Percentiles rank a stretch among this genome's conserved stretches.
These are phyloP conservation scores for Isatis tinctoria DNA, from an alignment of 345 rosid species.

Conservation along the genomic window DNA sequence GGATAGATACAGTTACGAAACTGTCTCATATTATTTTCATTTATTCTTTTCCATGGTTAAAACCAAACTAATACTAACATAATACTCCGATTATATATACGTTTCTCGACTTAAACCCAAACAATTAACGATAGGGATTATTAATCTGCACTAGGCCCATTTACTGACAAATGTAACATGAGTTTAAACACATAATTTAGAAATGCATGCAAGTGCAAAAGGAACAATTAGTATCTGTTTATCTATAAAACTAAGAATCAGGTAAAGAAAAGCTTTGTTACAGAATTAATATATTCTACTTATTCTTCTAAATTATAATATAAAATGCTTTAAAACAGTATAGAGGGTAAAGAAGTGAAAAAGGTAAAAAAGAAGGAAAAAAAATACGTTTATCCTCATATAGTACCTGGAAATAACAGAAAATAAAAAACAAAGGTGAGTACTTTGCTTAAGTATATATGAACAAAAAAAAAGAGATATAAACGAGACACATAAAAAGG, in stretches of 20 bases:
- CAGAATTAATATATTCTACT: no score
- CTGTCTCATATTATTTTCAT: not conserved
- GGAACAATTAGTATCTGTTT: not conserved
- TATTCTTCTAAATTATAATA: no score
- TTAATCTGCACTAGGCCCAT: not conserved
- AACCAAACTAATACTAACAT: no score
- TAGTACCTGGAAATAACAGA: constrained; percentile 38
- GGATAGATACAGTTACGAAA: constrained; percentile 2
- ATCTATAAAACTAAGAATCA: not conserved
- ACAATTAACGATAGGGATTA: not conserved
- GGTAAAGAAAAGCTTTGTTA: not conserved
- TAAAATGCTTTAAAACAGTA: no score
- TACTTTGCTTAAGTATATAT: constrained; percentile 25
- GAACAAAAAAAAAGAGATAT: constrained; percentile 6
- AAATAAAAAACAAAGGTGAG: constrained; percentile 22
- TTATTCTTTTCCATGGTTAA: not conserved
- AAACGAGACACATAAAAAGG: constrained; percentile 7
- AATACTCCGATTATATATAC: no score
- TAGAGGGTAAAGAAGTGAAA: constrained; percentile 9
- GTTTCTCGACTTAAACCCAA: not conserved
- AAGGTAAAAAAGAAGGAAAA: not conserved
- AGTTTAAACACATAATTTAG: not conserved
- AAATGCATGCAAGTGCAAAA: not conserved
- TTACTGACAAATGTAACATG: not conserved
- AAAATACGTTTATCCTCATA: constrained; percentile 22